Evolutionary conservation across 306 rosid species (phyloP), one percentile per base, ranked within the genome.

Genomic region (Carpinus viminea): DNA sequence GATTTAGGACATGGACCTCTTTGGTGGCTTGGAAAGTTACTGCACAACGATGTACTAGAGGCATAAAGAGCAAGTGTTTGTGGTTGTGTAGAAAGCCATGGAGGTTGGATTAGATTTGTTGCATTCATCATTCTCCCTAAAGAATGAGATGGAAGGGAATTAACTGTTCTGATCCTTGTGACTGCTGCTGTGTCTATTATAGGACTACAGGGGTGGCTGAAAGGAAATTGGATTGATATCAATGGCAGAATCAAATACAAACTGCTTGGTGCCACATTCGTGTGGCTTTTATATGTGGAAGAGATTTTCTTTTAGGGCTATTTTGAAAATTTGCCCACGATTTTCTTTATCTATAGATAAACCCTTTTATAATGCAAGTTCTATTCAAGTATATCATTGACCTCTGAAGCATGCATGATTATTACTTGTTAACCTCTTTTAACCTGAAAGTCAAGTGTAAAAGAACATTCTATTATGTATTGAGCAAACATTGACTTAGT

Each of bases 111-210:
- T 66, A 66, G 51, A 66, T 38, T 38, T 66, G 28, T 41, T 66
- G 50, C 13, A 10, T 66, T 66, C 15, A 52, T 8, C 28, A 34
- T 38, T 64, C 46, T 76, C 7, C 65, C 73, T 46, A 62, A 11
- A 0, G 74, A 50, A 52, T 47, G 36, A 76, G 66, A 51, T 50
- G 54, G 20, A 76, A 66, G 46, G 45, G 56, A 2, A 31, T 64
- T 15, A 8, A 65, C 48, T 34, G 65, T 36, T 52, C 12, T 76
- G 80, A 76, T 48, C 51, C 51, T 76, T 76, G 79, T 61, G 61
- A 69, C 21, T 64, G 79, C 50, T 64, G 65, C 74, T 24, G 80
- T 59, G 66, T 76, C 74, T 65, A 76, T 76, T 38, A 20, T 8
- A 51, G 74, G 80, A 66, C 62, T 8, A 31, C 45, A 28, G 12